Conservation (phyloP, 768 basidiomycete species). For the Mycena floridula region DNA sequence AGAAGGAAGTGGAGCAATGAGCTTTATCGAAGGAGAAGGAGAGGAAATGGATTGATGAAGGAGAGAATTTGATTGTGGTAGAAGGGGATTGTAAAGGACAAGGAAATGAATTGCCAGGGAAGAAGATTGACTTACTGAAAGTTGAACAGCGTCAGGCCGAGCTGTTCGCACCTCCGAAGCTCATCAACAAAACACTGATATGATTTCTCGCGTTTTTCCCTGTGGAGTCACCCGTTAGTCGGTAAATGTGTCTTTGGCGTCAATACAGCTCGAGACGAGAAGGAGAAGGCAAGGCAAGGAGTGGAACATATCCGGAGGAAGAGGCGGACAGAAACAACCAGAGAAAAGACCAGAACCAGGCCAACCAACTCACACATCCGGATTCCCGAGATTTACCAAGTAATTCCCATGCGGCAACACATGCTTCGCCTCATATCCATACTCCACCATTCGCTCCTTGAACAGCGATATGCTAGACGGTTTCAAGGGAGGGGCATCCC, state of each 20-base stretch:
- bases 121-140: conserved; percentile 62
- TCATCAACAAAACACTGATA: conserved; percentile 84
- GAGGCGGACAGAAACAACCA: no score
- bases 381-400: conserved; percentile 80
- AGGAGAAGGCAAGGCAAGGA: no score
- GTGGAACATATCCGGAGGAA: no score
- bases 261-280: no score
- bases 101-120: no score
- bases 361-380: conserved; percentile 61
- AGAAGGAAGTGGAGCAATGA: no score
- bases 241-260: no score
- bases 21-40: no score
- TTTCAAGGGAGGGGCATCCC: conserved; percentile 41
- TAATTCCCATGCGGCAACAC: conserved; percentile 84
- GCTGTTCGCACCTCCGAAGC: conserved; percentile 65
- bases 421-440: conserved; percentile 55
- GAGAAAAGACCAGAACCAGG: neutral
- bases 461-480: neutral
- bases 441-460: conserved; percentile 40
- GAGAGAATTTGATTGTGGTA: no score
- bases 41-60: no score
- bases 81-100: neutral
- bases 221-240: no score
- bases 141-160: conserved; percentile 73
- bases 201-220: conserved; percentile 62